Percentiles rank a stretch among this genome's conserved stretches.
Evolutionary conservation across 768 basidiomycete species (phyloP).

Genomic region (Tephrocybe sp.): DNA sequence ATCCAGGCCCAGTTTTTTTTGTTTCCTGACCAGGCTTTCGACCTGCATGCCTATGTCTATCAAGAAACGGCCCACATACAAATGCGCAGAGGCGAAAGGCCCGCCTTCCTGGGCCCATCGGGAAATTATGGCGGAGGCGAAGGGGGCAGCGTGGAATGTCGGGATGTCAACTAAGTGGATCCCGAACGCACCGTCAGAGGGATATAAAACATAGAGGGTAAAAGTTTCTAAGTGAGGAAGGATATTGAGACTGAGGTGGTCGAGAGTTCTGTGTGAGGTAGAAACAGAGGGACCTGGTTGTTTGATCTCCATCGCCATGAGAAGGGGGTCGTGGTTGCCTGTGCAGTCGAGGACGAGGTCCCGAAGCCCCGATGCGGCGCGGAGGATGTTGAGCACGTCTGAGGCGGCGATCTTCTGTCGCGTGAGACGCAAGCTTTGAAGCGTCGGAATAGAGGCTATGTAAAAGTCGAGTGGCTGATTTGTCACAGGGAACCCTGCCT

Average conservation of each 20-base stretch:
- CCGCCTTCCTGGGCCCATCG: not conserved
- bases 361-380: not conserved
- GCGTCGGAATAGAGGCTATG: not conserved
- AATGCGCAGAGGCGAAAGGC: not conserved
- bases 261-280: not conserved
- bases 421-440: not conserved
- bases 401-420: not conserved
- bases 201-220: too few relatives aligned
- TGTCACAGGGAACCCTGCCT: not conserved
- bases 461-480: not conserved
- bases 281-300: too few relatives aligned
- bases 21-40: not conserved
- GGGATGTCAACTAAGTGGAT: too few relatives aligned
- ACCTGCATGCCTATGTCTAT: not conserved
- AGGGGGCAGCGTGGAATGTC: too few relatives aligned
- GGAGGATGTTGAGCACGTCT: not conserved
- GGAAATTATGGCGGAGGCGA: too few relatives aligned
- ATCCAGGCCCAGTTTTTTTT: not conserved
- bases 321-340: not conserved
- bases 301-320: not conserved
- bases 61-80: not conserved
- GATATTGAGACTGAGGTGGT: not conserved
- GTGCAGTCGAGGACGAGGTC: not conserved
- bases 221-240: not conserved
- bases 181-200: too few relatives aligned